Conservation (phyloP, 176 grass and related monocot genomes). For the Musa acuminata region DNA sequence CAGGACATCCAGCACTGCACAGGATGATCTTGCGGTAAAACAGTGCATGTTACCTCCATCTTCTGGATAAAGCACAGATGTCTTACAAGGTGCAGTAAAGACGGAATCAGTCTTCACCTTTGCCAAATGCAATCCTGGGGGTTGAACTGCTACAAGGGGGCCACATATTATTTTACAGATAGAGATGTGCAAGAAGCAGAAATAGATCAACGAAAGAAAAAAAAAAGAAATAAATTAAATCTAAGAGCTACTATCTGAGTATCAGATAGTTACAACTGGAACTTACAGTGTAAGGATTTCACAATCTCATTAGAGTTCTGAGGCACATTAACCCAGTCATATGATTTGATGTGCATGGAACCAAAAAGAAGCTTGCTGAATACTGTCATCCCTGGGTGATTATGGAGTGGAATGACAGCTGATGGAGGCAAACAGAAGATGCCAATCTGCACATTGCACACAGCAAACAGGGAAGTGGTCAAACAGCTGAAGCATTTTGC, state of each 20-base stretch:
- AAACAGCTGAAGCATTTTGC: background rate
- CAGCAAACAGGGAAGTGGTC: background rate
- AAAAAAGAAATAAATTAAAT: no score
- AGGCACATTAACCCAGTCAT: slow-evolving; percentile 51
- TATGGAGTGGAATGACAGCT: slow-evolving; percentile 72
- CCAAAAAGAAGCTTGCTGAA: slow-evolving; percentile 92
- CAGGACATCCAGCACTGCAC: slow-evolving; percentile 76
- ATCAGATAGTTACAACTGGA: background rate
- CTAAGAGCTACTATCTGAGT: background rate
- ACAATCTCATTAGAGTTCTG: background rate
- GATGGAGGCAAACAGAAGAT: slow-evolving; percentile 75
- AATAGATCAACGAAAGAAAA: background rate
- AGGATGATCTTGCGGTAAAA: slow-evolving; percentile 65
- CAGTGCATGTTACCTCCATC: slow-evolving; percentile 81
- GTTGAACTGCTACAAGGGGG: background rate
- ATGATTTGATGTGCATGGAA: slow-evolving; percentile 86
- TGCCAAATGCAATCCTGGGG: slow-evolving; percentile 45
- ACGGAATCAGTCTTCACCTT: slow-evolving; percentile 57
- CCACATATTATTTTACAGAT: no score
- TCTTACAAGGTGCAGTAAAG: slow-evolving; percentile 35
- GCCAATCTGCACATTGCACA: slow-evolving; percentile 44
- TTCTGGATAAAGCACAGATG: slow-evolving; percentile 64
- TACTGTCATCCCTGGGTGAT: slow-evolving; percentile 94
- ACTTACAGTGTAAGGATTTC: background rate
- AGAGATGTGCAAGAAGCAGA: background rate